Base-by-base conservation (phyloP, 148 eudicot genomes). In the Vaccinium macrocarpon region DNA sequence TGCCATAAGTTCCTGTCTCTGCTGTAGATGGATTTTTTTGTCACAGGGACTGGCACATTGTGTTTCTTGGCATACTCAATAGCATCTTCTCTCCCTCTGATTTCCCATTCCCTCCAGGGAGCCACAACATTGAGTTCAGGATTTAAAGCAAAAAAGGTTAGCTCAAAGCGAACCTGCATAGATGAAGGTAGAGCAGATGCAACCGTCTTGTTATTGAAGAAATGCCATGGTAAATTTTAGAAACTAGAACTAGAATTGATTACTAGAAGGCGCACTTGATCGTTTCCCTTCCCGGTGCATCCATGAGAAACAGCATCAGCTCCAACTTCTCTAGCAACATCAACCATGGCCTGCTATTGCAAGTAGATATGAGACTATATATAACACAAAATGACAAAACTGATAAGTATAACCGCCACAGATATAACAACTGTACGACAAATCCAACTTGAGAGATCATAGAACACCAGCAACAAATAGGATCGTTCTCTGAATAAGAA, bases 291-390 rank as follows among this genome's bases (percentile, higher is more conserved):
- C 76, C 99, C 97, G 0, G 99, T 96, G 86, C 99, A 96, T 55
- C 99, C 99, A 93, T 96, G 99, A 86, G 97, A 82, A 85, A 96
- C 99, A 75, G 99, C 98, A 86, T 96, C 99, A 78, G 99, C 99
- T 84, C 99, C 99, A 81, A 96, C 99, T 90, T 96, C 99, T 89
- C 86, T 91, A 77, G 99, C 99, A 84, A 93, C 91, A 90, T 96
- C 98, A 84, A 96, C 99, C 97, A 94, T 96, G 62, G 99, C 99
- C 99, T 96, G 90, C 59, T 76, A 88, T 79, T 73, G 73, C 2
- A 68, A 68, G 73, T 68, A 68, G 73, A 5, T 12, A 68, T 23
- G 72, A 12, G 71, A 23, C 35, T 66, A 25, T 32, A 66, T 25
- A 25, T 23, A 27, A 62, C 25, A 32, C 27, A 1, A 42, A 42